phyloP scores from a whole-genome alignment of 441 rosid species.

The Jatropha multifida region DNA sequence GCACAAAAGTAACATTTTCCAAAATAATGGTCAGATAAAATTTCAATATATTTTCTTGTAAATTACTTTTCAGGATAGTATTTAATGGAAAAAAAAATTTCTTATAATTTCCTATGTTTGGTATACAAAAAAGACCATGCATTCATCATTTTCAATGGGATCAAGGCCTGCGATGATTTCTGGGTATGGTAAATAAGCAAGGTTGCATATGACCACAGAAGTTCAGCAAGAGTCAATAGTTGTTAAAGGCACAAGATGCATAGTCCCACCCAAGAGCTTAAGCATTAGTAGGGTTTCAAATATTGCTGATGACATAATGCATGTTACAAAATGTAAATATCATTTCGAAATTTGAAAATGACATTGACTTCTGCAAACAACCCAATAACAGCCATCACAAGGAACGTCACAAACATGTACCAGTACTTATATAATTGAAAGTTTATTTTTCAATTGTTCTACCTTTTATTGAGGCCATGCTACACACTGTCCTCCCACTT shows the following conservation, averaged over 20 bases:
- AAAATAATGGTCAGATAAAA: neutral
- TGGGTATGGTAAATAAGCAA: neutral
- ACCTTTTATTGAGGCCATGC: neutral
- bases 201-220: neutral
- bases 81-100: neutral
- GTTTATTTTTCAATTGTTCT: neutral
- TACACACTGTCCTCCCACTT: neutral
- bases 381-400: no score
- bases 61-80: neutral
- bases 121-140: neutral
- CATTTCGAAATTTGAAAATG: no score
- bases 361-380: no score
- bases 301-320: no score
- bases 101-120: neutral
- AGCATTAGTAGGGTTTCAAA: no score
- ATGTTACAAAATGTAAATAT: no score
- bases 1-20: neutral
- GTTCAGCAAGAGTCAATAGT: neutral
- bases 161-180: neutral
- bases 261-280: no score
- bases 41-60: no score
- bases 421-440: no score
- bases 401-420: no score
- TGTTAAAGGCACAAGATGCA: neutral
- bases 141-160: neutral